A percentile compares a stretch with the other conserved stretches of the same genome.
phyloP scores from a whole-genome alignment of 306 rosid species.

The Trifolium repens region DNA sequence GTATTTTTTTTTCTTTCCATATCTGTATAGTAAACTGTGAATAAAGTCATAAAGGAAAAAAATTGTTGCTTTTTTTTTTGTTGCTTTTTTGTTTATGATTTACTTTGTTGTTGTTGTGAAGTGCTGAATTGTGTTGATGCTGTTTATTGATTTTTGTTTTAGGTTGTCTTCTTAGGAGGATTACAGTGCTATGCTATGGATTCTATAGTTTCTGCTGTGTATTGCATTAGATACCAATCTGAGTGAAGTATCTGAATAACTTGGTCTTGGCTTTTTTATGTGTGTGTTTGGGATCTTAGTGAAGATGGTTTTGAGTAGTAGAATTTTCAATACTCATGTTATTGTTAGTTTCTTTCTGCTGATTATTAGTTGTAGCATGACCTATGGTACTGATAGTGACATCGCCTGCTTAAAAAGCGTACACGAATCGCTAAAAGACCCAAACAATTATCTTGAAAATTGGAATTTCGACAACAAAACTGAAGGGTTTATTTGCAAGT shows the following conservation, averaged over 20 bases:
- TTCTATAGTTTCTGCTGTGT: conserved; percentile 12
- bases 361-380: conserved; percentile 43
- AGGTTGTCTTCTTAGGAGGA: conserved; percentile 38
- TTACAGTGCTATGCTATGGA: conserved; percentile 34
- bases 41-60: not conserved
- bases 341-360: conserved; percentile 49
- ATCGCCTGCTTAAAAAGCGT: conserved; percentile 69
- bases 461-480: conserved; percentile 71
- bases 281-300: conserved; percentile 30
- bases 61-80: not conserved
- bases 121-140: conserved; percentile 41
- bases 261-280: conserved; percentile 23
- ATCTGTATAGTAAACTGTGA: not conserved
- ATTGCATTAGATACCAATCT: conserved; percentile 33
- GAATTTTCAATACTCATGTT: conserved; percentile 40
- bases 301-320: conserved; percentile 50
- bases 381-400: conserved; percentile 60
- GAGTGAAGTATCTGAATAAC: conserved; percentile 27
- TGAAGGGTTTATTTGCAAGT: conserved; percentile 79
- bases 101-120: conserved; percentile 14
- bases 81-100: not conserved
- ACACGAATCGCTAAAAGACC: conserved; percentile 54
- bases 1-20: not conserved
- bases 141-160: conserved; percentile 36
- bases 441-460: conserved; percentile 48